Conservation (phyloP, 2,329 filamentous ascomycete genomes). For the Claviceps digitariae region DNA sequence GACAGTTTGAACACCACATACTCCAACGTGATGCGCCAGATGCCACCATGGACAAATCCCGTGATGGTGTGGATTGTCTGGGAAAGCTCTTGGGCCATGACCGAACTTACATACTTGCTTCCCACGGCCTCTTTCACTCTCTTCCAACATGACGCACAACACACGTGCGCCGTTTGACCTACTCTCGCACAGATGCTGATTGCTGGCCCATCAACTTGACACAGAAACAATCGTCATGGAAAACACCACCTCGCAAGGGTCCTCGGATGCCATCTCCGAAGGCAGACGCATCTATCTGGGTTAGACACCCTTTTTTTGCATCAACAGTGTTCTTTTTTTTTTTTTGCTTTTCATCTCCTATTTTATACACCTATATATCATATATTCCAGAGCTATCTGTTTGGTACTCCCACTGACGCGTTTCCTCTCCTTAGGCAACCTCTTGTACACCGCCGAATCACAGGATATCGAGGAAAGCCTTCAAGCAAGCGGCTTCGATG, state of each 20-base stretch:
- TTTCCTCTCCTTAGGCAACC: conserved; percentile 27
- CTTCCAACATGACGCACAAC: too few relatives aligned
- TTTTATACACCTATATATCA: too few relatives aligned
- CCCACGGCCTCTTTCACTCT: too few relatives aligned
- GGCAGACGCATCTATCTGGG: conserved; percentile 45
- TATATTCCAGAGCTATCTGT: too few relatives aligned
- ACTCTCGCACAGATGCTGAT: background rate
- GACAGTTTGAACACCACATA: background rate
- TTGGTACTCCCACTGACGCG: background rate
- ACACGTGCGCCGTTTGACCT: background rate
- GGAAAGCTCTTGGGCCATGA: background rate
- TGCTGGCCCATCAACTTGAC: background rate
- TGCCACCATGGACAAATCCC: background rate
- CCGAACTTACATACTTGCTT: background rate
- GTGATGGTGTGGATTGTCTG: background rate
- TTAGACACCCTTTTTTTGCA: background rate
- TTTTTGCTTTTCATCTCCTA: too few relatives aligned
- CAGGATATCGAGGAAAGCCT: conserved; percentile 49
- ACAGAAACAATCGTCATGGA: background rate
- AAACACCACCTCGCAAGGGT: background rate
- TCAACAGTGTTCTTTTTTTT: background rate
- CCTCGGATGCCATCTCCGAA: conserved; percentile 13
- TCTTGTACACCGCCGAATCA: conserved; percentile 38
- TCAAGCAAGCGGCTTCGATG: conserved; percentile 24
- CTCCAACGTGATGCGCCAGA: background rate